Percentiles rank a stretch among this genome's conserved stretches.
Conservation (phyloP, 1,139 yeast species). For the Suhomyces bolitotheri region DNA sequence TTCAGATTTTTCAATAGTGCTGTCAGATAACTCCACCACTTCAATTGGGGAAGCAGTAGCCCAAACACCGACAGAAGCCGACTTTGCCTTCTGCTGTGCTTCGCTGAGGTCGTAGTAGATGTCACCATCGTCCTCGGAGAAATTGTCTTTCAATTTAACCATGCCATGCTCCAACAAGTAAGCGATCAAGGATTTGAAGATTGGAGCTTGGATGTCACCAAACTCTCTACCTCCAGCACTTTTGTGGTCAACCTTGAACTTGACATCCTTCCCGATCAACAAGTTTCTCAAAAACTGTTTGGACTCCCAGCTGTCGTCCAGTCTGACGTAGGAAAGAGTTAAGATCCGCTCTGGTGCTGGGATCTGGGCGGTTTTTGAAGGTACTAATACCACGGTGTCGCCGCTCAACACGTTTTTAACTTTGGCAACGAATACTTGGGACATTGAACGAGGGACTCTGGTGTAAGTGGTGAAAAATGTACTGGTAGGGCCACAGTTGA, state of each 20-base stretch:
- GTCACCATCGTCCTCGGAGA: conserved; percentile 38
- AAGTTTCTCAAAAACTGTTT: conserved; percentile 65
- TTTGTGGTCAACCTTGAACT: conserved; percentile 58
- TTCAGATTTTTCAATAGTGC: conserved; percentile 38
- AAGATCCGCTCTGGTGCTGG: conserved; percentile 61
- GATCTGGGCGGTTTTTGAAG: conserved; percentile 45
- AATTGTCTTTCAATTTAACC: conserved; percentile 63
- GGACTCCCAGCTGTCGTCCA: conserved; percentile 56
- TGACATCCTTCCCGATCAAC: conserved; percentile 66
- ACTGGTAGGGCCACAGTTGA: not conserved
- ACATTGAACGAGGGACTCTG: conserved; percentile 15
- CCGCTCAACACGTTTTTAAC: conserved; percentile 75
- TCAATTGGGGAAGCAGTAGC: conserved; percentile 21
- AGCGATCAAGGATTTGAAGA: conserved; percentile 60
- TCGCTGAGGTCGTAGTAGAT: conserved; percentile 27
- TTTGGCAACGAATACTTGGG: conserved; percentile 45
- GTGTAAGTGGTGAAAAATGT: not conserved
- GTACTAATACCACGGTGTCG: conserved; percentile 71
- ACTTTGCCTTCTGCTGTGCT: conserved; percentile 54
- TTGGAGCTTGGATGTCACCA: conserved; percentile 70
- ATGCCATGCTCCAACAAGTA: conserved; percentile 59
- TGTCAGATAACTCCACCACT: conserved; percentile 35
- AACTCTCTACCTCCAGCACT: conserved; percentile 59
- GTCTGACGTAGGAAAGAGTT: conserved; percentile 63
- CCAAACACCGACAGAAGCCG: conserved; percentile 60